Evolutionary conservation across 345 rosid genomes (phyloP), one percentile per base, ranked within the genome.

Genomic region (Dovyalis caffra): DNA sequence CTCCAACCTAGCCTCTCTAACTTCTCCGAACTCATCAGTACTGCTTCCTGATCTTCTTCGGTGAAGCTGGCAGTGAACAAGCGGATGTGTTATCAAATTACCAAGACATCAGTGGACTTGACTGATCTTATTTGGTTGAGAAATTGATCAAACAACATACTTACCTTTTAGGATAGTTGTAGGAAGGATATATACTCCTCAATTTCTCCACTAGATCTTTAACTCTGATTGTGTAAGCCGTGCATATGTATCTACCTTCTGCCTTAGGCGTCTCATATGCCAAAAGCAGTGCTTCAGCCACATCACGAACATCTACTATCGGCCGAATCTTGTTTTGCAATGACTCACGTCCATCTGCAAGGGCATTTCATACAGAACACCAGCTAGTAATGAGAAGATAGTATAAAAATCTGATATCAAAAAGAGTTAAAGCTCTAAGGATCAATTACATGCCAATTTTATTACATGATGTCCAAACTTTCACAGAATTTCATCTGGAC

Each of bases 301-400:
- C 84, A 49, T 86, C 85, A 18, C 80, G 81, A 21, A 80, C 87
- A 53, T 86, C 85, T 37, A 76, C 84, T 6, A 86, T 31, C 29
- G 14, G 6, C 29, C 82, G 72, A 0, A 21, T 6, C 75, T 76
- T 80, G 79, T 87, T 75, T 34, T 83, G 84, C 76, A 82, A 16
- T 1, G 87, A 57, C 56, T 86, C 86, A 33, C 31, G 62, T 73
- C 87, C 89, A 63, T 83, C 92, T 87, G 83, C 57, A 74, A 2
- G 62, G 49, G 69, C 60, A 75, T 29, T 29, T 28, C 35, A n/a
- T 5, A 66, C n/a, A 49, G 12, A 66, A 56, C 23, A 66, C 31
- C n/a, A 1, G n/a, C 49, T 32, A 67, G 51, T 3, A 29, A 20
- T 7, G 57, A 6, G 57, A 49, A 49, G 57, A 40, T 40, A 3